Evolutionary conservation across 306 rosid species (phyloP).

Genomic region (Casuarina cunninghamiana): DNA sequence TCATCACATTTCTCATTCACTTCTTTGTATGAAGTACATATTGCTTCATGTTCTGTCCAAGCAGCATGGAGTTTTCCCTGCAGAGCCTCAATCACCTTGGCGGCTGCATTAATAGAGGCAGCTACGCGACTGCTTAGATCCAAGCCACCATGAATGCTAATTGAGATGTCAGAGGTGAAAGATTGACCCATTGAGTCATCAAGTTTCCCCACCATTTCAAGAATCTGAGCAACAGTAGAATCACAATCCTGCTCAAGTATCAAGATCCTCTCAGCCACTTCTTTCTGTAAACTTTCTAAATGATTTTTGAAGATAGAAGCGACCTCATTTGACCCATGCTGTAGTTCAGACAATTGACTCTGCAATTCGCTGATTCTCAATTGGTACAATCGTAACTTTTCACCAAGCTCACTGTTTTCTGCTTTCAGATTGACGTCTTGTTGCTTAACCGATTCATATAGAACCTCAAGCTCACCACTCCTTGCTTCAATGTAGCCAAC

Average conservation of each 20-base stretch:
- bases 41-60: constrained; percentile 45
- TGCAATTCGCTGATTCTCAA: constrained; percentile 56
- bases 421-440: constrained; percentile 43
- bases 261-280: constrained; percentile 51
- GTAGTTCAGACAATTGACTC: constrained; percentile 49
- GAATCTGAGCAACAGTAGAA: constrained; percentile 43
- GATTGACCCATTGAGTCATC: constrained; percentile 52
- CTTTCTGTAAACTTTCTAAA: constrained; percentile 65
- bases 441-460: constrained; percentile 50
- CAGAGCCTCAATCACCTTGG: constrained; percentile 62
- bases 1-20: constrained; percentile 51
- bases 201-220: constrained; percentile 61
- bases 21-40: constrained; percentile 53
- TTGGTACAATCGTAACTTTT: constrained; percentile 55
- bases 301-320: constrained; percentile 54
- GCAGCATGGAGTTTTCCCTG: constrained; percentile 62
- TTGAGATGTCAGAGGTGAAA: constrained; percentile 29
- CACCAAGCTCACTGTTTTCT: constrained; percentile 50
- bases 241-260: constrained; percentile 68
- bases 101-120: constrained; percentile 60
- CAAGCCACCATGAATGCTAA: constrained; percentile 26
- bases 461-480: constrained; percentile 55
- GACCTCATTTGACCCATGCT: constrained; percentile 56
- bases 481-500: constrained; percentile 48
- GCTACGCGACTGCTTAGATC: constrained; percentile 36